Conservation (phyloP, 139 green algal species). For the Chlorella vulgaris region DNA sequence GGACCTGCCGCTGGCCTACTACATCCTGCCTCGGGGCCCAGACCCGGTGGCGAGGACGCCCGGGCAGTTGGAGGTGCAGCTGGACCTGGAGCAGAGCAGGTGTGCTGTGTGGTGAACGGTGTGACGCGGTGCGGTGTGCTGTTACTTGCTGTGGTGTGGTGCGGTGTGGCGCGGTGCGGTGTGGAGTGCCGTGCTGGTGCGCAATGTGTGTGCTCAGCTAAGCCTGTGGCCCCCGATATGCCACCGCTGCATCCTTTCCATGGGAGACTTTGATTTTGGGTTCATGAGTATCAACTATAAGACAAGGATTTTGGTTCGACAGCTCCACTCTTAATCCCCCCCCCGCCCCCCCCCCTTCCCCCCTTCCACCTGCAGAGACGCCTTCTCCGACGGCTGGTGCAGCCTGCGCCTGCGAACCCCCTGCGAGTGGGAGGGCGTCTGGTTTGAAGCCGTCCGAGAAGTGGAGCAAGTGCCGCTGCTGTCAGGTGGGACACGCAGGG, state of each 20-base stretch:
- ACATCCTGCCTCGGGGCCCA: neutral
- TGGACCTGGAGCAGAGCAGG: constrained; percentile 14
- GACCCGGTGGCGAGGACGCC: too few relatives aligned
- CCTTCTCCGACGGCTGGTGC: neutral
- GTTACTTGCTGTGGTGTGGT: neutral
- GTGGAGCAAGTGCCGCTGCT: neutral
- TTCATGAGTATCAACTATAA: too few relatives aligned
- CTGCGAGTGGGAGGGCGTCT: neutral
- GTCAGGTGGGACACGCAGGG: too few relatives aligned
- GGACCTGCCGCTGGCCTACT: constrained; percentile 22
- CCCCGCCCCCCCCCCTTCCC: too few relatives aligned
- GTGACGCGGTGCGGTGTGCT: too few relatives aligned
- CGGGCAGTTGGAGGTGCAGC: constrained; percentile 9
- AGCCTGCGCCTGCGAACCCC: neutral
- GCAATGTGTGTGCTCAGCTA: too few relatives aligned
- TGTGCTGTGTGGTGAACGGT: neutral
- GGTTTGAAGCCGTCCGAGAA: neutral
- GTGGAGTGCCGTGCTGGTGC: too few relatives aligned
- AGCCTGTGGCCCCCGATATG: too few relatives aligned
- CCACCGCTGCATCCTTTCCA: too few relatives aligned
- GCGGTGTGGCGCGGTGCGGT: too few relatives aligned
- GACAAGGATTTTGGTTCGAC: neutral
- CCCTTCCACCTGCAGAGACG: neutral
- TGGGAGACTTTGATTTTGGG: too few relatives aligned
- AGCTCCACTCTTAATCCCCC: too few relatives aligned